Evolutionary conservation across 2,329 filamentous ascomycete species (phyloP).

Genomic region (Curvularia verruculosa): DNA sequence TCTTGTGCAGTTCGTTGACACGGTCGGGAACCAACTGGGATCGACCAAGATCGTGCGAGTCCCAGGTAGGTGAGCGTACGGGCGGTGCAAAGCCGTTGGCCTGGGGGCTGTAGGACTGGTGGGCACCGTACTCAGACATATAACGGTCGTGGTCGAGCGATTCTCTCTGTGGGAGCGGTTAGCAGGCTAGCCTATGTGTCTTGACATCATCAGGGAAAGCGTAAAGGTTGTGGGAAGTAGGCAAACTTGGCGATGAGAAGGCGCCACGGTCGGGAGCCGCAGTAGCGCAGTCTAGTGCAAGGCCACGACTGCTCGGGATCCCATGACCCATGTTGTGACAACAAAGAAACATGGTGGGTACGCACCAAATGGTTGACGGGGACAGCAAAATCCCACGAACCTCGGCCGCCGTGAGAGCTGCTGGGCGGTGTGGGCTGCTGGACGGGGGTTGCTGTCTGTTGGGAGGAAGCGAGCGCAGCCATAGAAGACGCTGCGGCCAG

Average conservation of each 20-base stretch:
- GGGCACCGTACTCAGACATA: conserved; percentile 46
- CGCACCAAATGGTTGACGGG: conserved; percentile 46
- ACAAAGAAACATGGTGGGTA: conserved; percentile 16
- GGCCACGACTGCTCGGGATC: conserved; percentile 6
- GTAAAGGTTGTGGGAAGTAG: conserved; percentile 1
- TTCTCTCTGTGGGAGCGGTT: conserved; percentile 35
- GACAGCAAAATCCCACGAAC: conserved; percentile 49
- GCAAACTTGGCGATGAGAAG: conserved; percentile 28
- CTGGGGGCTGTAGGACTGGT: conserved; percentile 44
- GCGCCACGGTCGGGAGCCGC: conserved; percentile 28
- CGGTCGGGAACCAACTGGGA: conserved; percentile 44
- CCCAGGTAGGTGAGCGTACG: conserved; percentile 39
- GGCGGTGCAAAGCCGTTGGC: conserved; percentile 43
- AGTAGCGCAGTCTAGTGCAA: conserved; percentile 28
- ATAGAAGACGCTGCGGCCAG: conserved; percentile 28
- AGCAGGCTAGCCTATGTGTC: conserved; percentile 21
- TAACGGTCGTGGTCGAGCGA: conserved; percentile 41
- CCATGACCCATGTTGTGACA: conserved; percentile 19
- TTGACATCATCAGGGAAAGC: conserved; percentile 1
- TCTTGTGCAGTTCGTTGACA: conserved; percentile 47
- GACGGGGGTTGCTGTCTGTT: conserved; percentile 34
- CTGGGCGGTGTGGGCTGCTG: conserved; percentile 50
- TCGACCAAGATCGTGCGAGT: conserved; percentile 36
- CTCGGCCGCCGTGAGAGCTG: conserved; percentile 48
- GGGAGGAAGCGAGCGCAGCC: conserved; percentile 43